Conservation (phyloP, 148 eudicot genomes). For the Rhododendron molle region DNA sequence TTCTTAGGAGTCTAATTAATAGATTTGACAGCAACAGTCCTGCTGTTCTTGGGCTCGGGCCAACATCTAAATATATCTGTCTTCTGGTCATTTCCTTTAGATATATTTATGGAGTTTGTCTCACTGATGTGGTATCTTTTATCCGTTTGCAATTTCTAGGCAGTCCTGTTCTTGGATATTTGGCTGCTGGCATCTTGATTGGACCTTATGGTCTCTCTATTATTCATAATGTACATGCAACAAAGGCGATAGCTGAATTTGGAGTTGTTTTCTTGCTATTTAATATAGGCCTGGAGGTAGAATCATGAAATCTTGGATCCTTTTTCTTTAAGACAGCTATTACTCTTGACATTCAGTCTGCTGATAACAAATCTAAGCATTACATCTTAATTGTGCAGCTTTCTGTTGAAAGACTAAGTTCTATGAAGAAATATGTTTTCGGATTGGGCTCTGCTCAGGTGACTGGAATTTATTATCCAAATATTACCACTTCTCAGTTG, state of each 20-base stretch:
- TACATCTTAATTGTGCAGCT: conserved; percentile 50
- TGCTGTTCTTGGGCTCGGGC: background rate
- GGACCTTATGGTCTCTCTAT: conserved; percentile 99
- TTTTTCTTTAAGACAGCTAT: background rate
- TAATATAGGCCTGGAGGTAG: conserved; percentile 97
- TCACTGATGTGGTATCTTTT: background rate
- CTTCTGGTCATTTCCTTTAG: background rate
- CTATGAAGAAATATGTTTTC: conserved; percentile 99
- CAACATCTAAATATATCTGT: background rate
- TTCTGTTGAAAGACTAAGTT: conserved; percentile 96
- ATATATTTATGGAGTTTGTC: background rate
- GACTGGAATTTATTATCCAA: conserved; percentile 11
- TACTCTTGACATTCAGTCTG: background rate
- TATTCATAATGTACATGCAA: conserved; percentile 91
- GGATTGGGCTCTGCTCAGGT: conserved; percentile 99
- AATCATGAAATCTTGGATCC: conserved; percentile 18
- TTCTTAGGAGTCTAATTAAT: background rate
- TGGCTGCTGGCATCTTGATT: conserved; percentile 97
- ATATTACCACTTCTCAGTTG: conserved; percentile 6
- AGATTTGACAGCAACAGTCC: background rate
- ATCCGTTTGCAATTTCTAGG: conserved; percentile 49
- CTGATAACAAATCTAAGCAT: conserved; percentile 9
- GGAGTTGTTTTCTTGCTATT: conserved; percentile 97
- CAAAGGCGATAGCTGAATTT: conserved; percentile 99
- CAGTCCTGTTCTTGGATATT: conserved; percentile 97